Conservation (phyloP, 2,329 filamentous ascomycete species). For the Botrytis cinerea region DNA sequence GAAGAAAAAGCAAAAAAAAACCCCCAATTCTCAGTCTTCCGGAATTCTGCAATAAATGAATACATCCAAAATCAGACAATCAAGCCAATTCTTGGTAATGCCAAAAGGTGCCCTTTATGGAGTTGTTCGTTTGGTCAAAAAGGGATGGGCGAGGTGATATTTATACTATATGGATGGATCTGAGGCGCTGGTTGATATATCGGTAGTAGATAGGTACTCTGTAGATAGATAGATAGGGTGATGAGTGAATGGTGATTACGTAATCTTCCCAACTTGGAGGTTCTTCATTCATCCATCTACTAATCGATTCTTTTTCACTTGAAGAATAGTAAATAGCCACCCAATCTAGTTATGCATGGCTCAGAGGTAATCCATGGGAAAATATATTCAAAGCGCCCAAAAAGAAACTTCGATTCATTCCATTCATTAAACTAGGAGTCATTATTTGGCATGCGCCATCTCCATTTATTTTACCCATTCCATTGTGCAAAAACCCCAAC, state of each 20-base stretch:
- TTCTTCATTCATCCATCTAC: too few species aligned
- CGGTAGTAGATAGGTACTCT: neutral
- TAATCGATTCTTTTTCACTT: too few species aligned
- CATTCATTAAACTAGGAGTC: neutral
- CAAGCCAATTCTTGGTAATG: too few species aligned
- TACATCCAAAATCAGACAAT: too few species aligned
- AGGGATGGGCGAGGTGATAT: neutral
- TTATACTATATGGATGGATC: neutral
- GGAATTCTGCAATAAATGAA: too few species aligned
- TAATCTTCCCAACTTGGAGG: neutral
- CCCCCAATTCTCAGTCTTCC: too few species aligned
- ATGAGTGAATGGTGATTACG: neutral
- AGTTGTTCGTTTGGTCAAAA: too few species aligned
- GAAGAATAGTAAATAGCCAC: neutral
- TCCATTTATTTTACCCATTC: neutral
- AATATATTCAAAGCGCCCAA: neutral
- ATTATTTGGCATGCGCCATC: neutral
- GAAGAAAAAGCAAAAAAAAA: too few species aligned
- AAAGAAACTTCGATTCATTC: neutral
- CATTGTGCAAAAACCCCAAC: neutral
- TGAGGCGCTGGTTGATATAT: neutral
- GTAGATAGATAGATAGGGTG: neutral
- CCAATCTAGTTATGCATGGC: neutral
- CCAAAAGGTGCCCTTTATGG: too few species aligned
- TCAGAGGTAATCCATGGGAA: fast-evolving